Base-by-base conservation (phyloP, 2,329 filamentous ascomycete genomes). In the Claviceps purpurea region DNA sequence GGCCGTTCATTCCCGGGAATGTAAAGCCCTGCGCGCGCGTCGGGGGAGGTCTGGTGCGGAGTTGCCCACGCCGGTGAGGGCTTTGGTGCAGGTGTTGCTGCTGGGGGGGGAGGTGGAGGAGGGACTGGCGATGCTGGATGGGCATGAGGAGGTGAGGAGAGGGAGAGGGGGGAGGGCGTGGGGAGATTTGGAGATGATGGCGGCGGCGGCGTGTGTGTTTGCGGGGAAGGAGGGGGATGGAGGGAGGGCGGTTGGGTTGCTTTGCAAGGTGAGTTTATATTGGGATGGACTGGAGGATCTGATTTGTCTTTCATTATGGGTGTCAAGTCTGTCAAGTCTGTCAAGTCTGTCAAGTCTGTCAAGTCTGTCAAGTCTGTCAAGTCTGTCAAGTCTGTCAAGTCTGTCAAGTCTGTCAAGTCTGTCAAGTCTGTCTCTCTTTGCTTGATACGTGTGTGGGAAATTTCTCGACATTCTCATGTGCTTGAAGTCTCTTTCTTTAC, bases 61-160 rank as follows among this genome's bases (percentile, higher is more conserved):
- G 57, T 52, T 81, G 52, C 80, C 79, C 1, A 81, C 79, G 1
- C 72, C 76, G 0, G 74, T 79, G 24, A 68, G 79, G 34, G 76
- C 75, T 2, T 64, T 79, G 14, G 61, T 81, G 45, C 75, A 77
- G 62, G 64, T 75, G 3, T 63, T 82, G 3, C 63, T 82, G 47
- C 55, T 78, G 42, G 65, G 68, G 54, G 57, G 58, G 4, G 64
- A 68, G 8, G 59, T 62, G 7, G 65, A 59, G 16, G 56, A 57
- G 13, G 69, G 64, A 2, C 58, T 74, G 42, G 64, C 55, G 22
- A 60, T 58, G 26, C 61, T 82, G 52, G 72, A 78, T 58, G 70
- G 73, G 8, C 74, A 82, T 59, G 62, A 68, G 2, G 43, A 38
- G 16, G 20, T 63, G 65, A 42, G 61, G 56, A 43, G 72, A 74